Evolutionary conservation across 2,329 filamentous ascomycete species (phyloP), one percentile per base, ranked within the genome.

Genomic region (Clarireedia paspali): DNA sequence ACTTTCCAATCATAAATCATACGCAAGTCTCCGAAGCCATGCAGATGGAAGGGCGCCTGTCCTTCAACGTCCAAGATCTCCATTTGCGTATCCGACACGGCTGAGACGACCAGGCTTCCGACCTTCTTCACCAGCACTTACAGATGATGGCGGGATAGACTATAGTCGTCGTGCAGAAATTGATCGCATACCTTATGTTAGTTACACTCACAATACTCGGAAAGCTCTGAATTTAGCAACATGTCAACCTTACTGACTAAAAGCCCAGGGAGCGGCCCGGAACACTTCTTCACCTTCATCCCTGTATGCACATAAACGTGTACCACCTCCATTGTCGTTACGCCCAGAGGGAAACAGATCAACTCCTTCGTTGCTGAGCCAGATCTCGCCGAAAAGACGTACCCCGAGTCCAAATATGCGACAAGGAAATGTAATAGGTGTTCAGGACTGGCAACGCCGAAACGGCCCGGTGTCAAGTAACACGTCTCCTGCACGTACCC

Each of bases 21-120:
- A 72, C 44, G 70, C 71, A 5, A 79, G 75, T 26, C 66, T 79
- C 44, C 73, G 77, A 58, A 79, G 75, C 57, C 74, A 75, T 34
- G 68, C 70, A 20, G 77, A 77, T 48, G 66, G 67, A 23, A 66
- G 65, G 46, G 12, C 47, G 26, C 56, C 46, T 10, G 66, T 70
- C 30, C 63, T 76, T 50, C 78, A 80, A 61, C 73, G 79, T n/a
- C 77, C 80, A 48, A 74, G 79, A 30, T 83, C 81, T 23, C 80
- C 81, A 1, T 83, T 79, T 58, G 78, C 78, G 23, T 83, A 83
- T 57, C 80, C 80, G 26, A 77, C 79, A 47, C 76, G 80, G 17
- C 68, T 83, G 36, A 81, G 75, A 64, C 75, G 80, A 20, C 79
- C 78, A 17, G 78, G 78, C 2, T 68, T 69, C 52, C 66, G 66